Evolutionary conservation across 2,329 filamentous ascomycete species (phyloP).

Genomic region (Sclerotinia nivalis): DNA sequence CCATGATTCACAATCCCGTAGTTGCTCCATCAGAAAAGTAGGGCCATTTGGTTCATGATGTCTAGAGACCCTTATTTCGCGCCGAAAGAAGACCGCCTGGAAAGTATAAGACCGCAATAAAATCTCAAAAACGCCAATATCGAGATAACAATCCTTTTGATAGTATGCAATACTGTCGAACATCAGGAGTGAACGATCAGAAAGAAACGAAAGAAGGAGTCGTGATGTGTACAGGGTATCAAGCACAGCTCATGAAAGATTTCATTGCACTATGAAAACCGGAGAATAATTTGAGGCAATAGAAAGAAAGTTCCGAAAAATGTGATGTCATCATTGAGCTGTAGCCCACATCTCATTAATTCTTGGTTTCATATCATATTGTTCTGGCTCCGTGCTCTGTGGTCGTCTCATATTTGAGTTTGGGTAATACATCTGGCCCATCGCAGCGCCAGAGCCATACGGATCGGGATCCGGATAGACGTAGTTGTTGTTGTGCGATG

Average conservation of each 20-base stretch:
- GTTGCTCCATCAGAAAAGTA: background rate
- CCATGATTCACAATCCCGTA: constrained; percentile 1
- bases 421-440: constrained; percentile 69
- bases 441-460: constrained; percentile 59
- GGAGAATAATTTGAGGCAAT: constrained; percentile 2
- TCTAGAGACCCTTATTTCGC: constrained; percentile 3
- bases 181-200: constrained; percentile 24
- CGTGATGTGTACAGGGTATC: constrained; percentile 39
- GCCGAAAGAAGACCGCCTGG: constrained; percentile 2
- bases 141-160: constrained; percentile 22
- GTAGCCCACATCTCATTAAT: constrained; percentile 55
- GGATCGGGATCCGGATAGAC: constrained; percentile 83
- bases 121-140: constrained; percentile 19
- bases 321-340: constrained; percentile 45
- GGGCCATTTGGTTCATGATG: background rate
- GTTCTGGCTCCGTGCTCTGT: constrained; percentile 71
- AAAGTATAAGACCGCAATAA: constrained; percentile 2
- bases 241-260: constrained; percentile 30
- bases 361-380: constrained; percentile 63
- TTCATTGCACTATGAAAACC: constrained; percentile 19
- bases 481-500: constrained; percentile 63
- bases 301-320: background rate
- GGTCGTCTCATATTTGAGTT: constrained; percentile 69
- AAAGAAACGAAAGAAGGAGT: constrained; percentile 21
- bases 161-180: constrained; percentile 31